These are phyloP conservation scores for Phyllosticta ampelicida DNA, from an alignment of 2,329 filamentous ascomycete species.

Conservation along the genomic window DNA sequence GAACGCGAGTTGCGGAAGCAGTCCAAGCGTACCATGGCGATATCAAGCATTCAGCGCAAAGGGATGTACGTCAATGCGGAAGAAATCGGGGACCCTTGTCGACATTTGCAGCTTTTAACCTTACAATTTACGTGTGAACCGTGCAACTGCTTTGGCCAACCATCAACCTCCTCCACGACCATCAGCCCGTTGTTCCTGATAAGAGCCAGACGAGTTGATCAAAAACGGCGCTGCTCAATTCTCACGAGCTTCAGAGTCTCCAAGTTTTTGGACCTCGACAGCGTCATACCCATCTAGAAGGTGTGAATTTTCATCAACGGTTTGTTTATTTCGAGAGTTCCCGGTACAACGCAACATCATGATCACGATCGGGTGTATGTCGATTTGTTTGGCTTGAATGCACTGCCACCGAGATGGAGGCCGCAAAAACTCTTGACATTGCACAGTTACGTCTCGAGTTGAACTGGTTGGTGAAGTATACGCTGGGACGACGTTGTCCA, in stretches of 20 bases:
- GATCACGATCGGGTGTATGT: background rate
- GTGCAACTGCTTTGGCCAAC: background rate
- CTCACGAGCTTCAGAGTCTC: background rate
- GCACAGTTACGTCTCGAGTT: background rate
- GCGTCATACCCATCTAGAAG: background rate
- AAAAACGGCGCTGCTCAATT: background rate
- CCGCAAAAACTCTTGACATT: background rate
- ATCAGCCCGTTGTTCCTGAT: background rate
- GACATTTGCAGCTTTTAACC: background rate
- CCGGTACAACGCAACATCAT: background rate
- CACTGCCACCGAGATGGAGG: background rate
- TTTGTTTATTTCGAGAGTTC: background rate
- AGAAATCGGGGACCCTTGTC: background rate
- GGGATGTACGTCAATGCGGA: background rate
- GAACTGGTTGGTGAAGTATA: background rate
- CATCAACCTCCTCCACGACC: background rate
- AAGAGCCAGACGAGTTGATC: background rate
- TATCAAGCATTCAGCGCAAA: background rate
- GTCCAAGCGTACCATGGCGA: background rate
- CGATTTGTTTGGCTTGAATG: background rate
- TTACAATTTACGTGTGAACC: background rate
- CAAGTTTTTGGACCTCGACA: background rate
- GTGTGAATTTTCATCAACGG: background rate
- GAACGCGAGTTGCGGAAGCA: background rate
- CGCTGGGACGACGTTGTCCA: background rate